Evolutionary conservation across 2,329 filamentous ascomycete genomes (phyloP), one percentile per base, ranked within the genome.

Genomic region (Apiospora marii): DNA sequence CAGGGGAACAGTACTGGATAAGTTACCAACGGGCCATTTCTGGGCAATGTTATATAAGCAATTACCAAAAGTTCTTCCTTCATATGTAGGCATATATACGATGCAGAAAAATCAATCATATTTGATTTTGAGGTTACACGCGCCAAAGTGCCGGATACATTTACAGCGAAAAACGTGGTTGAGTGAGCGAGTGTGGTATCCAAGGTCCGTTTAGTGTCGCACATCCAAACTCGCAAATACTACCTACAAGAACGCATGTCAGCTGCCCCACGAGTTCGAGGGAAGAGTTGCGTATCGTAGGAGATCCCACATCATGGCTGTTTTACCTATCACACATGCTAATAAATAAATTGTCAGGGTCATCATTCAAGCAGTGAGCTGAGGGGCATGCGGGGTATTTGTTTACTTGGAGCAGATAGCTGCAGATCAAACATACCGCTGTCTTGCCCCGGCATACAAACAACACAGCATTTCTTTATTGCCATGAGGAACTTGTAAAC

Each of bases 331-430:
- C 34, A 14, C 34, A 64, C 10, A n/a, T 41, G 58, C 34, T 10
- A 41, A n/a, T 10, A 24, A n/a, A 49, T 49, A 3, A 49, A n/a
- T 58, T 64, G n/a, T n/a, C 58, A 12, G 41, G 34, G 58, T n/a
- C 58, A 37, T 13, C 27, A 30, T 10, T 14, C 34, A 22, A 41
- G 27, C 27, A 30, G 34, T 22, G 34, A 37, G 34, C 58, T 37
- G 58, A 41, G 58, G 58, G 58, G 58, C 58, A 64, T 64, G 58
- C 58, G 58, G 58, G 58, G 58, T 64, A 64, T 41, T 64, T 64
- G 30, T 41, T 41, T 64, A 64, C 58, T 41, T 64, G 58, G 34
- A 41, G 19, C 30, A 37, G 58, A 64, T n/a, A 22, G 58, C 34
- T 24, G 58, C 58, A 14, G 19, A 10, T 61, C 53, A 37, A 61